Conservation (phyloP, 1,284 basidiomycete species). For the Cryptococcus floricola region DNA sequence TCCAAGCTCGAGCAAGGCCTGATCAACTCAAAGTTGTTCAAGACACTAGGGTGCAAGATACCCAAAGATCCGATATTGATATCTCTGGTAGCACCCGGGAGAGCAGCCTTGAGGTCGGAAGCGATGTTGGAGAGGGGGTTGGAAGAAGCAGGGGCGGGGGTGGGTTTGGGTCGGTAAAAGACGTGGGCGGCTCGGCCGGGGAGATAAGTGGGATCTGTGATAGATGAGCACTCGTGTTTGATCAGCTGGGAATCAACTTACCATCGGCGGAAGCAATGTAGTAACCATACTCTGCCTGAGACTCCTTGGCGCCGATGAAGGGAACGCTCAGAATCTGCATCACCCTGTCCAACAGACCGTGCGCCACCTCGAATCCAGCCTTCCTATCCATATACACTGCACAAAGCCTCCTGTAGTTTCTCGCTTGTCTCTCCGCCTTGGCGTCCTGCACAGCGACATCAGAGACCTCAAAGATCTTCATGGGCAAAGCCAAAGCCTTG, state of each 20-base stretch:
- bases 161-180: slow-evolving; percentile 67
- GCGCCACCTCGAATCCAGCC: slow-evolving; percentile 94
- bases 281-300: slow-evolving; percentile 68
- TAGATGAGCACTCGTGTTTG: too few relatives aligned
- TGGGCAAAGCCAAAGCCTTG: slow-evolving; percentile 83
- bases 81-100: slow-evolving; percentile 53
- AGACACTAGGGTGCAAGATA: slow-evolving; percentile 84
- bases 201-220: slow-evolving; percentile 82
- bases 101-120: slow-evolving; percentile 45
- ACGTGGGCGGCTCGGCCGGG: slow-evolving; percentile 89
- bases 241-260: slow-evolving; percentile 47
- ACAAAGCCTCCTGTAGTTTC: slow-evolving; percentile 80
- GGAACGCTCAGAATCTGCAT: slow-evolving; percentile 94
- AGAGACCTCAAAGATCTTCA: slow-evolving; percentile 89
- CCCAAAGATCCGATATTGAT: slow-evolving; percentile 76
- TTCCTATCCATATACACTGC: slow-evolving; percentile 95
- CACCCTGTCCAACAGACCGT: slow-evolving; percentile 86
- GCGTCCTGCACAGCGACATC: slow-evolving; percentile 89
- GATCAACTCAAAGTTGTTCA: slow-evolving; percentile 85
- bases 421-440: slow-evolving; percentile 71
- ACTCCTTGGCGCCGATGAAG: slow-evolving; percentile 61
- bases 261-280: slow-evolving; percentile 83
- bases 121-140: slow-evolving; percentile 44
- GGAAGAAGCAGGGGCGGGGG: slow-evolving; percentile 32
- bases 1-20: slow-evolving; percentile 96